Conservation (phyloP, 139 green algal species). For the Chlamydomonas sp. region DNA sequence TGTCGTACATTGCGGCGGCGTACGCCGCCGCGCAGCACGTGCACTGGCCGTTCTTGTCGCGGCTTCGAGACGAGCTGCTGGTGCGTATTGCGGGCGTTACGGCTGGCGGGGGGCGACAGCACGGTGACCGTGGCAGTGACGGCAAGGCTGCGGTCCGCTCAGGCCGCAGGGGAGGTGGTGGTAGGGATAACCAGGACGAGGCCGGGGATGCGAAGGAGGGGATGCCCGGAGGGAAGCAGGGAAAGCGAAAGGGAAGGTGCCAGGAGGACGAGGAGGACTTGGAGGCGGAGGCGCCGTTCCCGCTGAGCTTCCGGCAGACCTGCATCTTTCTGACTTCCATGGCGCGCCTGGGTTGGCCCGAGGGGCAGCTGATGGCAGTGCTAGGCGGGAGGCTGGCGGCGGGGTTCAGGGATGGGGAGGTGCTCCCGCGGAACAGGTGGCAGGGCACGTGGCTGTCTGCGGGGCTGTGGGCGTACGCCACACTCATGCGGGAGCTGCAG, state of each 20-base stretch:
- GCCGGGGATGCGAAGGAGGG: not conserved
- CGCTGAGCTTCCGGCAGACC: slow-evolving; percentile 6
- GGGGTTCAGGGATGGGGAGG: not conserved
- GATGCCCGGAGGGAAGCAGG: not conserved
- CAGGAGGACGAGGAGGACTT: not conserved
- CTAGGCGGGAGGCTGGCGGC: not conserved
- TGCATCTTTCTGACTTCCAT: slow-evolving; percentile 19
- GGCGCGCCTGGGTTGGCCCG: not conserved
- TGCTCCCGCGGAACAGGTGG: not conserved
- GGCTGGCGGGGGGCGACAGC: too few relatives aligned
- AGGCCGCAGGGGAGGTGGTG: too few relatives aligned
- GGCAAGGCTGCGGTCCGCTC: too few relatives aligned
- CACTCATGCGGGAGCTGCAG: not conserved
- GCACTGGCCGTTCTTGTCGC: not conserved
- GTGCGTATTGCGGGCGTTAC: too few relatives aligned
- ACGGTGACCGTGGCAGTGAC: too few relatives aligned
- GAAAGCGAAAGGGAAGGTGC: not conserved
- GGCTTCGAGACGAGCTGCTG: not conserved
- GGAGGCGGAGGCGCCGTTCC: not conserved
- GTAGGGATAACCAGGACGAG: too few relatives aligned
- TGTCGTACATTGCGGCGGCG: slow-evolving; percentile 8
- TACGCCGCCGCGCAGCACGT: slow-evolving; percentile 20
- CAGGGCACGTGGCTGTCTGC: slow-evolving; percentile 36
- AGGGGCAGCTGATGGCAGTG: not conserved
- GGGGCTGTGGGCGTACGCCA: slow-evolving; percentile 3